Evolutionary conservation across 2,329 filamentous ascomycete species (phyloP), one percentile per base, ranked within the genome.

Genomic region (Stagonosporopsis chrysanthemi): DNA sequence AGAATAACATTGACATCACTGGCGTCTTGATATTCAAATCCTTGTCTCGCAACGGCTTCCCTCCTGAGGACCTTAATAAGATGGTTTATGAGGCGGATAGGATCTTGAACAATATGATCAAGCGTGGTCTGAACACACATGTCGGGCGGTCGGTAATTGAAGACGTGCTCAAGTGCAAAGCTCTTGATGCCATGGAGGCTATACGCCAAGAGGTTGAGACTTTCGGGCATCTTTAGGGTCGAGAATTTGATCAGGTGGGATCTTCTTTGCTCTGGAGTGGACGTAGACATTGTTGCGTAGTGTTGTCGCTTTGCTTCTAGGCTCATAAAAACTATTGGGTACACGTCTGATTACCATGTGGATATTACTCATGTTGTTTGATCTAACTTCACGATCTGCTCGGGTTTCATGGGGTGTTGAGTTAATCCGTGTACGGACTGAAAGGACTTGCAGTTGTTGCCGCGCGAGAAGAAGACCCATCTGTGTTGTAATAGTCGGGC

Each of bases 351-450:
- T 8, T 26, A 26, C 8, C 24, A 26, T 26, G 2, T 26, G 24
- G 8, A 6, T 26, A 4, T 26, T 8, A 6, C 8, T 26, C 24
- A 26, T 8, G 5, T 4, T 26, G 8, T 8, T 26, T 8, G 8
- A 8, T 8, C 8, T 8, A 26, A 26, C 8, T 26, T 8, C 24
- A 6, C 6, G 24, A 26, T 26, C 24, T 26, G 24, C 5, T 8
- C 24, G 24, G 2, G 19, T 19, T 3, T 19, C 3, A 19, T 19
- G 19, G 19, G 19, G 19, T 19, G 19, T 19, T 19, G 19, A 19
- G 19, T 19, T 35, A 56, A 26, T 56, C 53, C 9, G 53, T 56
- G 12, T 56, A 56, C 2, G 53, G 53, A 17, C 53, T 56, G 29
- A 56, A 56, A 6, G 53, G 42, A 15, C 53, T 56, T 4, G 46